Percentiles rank a stretch among this genome's conserved stretches.
These are phyloP conservation scores for Annulohypoxylon stygium DNA, from an alignment of 495 filamentous ascomycete genomes.

Conservation along the genomic window DNA sequence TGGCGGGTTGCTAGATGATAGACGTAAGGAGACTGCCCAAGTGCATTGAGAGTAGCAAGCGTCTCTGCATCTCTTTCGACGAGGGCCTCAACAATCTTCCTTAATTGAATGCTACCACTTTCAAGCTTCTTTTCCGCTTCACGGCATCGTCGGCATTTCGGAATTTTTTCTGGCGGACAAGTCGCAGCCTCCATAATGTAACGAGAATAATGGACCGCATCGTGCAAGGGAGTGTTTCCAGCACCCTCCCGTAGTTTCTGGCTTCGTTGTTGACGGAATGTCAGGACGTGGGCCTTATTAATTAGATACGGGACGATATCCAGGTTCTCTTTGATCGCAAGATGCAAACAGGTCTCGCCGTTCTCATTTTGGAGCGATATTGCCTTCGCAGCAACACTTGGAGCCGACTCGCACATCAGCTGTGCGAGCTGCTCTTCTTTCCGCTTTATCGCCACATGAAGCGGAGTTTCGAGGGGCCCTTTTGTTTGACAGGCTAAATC, in stretches of 20 bases:
- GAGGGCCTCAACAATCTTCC: slow-evolving; percentile 24
- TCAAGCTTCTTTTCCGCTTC: slow-evolving; percentile 28
- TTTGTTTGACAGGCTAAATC: slow-evolving; percentile 25
- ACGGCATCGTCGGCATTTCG: slow-evolving; percentile 23
- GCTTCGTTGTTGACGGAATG: slow-evolving; percentile 26
- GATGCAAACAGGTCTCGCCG: slow-evolving; percentile 29
- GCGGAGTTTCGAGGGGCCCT: slow-evolving; percentile 24
- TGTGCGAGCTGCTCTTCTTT: slow-evolving; percentile 29
- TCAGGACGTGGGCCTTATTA: slow-evolving; percentile 12
- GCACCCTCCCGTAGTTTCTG: slow-evolving; percentile 25
- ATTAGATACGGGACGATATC: slow-evolving; percentile 24
- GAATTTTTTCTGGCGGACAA: slow-evolving; percentile 20
- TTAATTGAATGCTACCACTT: not conserved
- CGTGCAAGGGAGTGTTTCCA: slow-evolving; percentile 26
- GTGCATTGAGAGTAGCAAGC: slow-evolving; percentile 27
- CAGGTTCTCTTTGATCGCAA: slow-evolving; percentile 27
- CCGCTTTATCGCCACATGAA: slow-evolving; percentile 32
- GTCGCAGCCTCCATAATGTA: slow-evolving; percentile 23
- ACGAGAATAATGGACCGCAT: slow-evolving; percentile 29
- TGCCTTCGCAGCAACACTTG: slow-evolving; percentile 26
- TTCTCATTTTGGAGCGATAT: slow-evolving; percentile 35
- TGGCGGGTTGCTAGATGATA: slow-evolving; percentile 30
- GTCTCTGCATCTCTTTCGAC: slow-evolving; percentile 29
- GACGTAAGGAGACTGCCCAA: slow-evolving; percentile 25
- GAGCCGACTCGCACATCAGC: slow-evolving; percentile 27